phyloP scores from a whole-genome alignment of 2,329 filamentous ascomycete genomes.

The Cordyceps javanica region DNA sequence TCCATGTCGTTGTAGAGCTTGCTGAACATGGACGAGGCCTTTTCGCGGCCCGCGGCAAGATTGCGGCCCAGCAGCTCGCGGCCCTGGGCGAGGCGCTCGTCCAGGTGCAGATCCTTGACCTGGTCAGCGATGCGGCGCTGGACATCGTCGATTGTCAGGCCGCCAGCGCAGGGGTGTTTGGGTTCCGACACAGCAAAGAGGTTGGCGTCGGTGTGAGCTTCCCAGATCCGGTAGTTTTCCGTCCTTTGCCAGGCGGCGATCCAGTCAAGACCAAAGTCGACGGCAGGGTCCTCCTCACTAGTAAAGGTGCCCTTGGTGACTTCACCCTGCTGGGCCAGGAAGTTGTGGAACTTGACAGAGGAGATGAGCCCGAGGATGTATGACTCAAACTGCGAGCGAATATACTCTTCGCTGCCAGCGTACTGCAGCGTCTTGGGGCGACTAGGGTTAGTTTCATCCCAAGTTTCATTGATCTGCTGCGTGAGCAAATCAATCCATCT shows the following conservation, averaged over 20 bases:
- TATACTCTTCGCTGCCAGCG: slow-evolving; percentile 93
- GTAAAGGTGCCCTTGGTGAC: slow-evolving; percentile 62
- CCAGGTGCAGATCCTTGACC: slow-evolving; percentile 87
- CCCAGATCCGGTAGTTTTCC: slow-evolving; percentile 88
- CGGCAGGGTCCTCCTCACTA: slow-evolving; percentile 75
- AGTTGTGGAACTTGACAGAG: slow-evolving; percentile 81
- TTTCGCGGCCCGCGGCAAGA: slow-evolving; percentile 79
- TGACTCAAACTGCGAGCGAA: slow-evolving; percentile 93
- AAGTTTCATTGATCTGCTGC: slow-evolving; percentile 89
- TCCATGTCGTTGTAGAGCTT: slow-evolving; percentile 90
- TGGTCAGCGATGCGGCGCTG: slow-evolving; percentile 86
- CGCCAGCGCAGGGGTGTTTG: slow-evolving; percentile 86
- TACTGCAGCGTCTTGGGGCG: slow-evolving; percentile 94
- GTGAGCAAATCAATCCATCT: slow-evolving; percentile 96
- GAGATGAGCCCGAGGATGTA: slow-evolving; percentile 87
- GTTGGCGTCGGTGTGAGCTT: slow-evolving; percentile 72
- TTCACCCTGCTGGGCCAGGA: slow-evolving; percentile 62
- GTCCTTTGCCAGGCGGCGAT: slow-evolving; percentile 82
- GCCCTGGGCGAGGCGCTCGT: slow-evolving; percentile 80
- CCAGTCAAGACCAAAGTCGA: slow-evolving; percentile 80
- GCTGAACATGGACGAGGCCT: slow-evolving; percentile 80
- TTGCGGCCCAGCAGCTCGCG: slow-evolving; percentile 84
- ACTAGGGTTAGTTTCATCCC: slow-evolving; percentile 86
- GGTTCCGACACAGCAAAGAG: slow-evolving; percentile 94
- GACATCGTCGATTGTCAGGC: slow-evolving; percentile 88